Evolutionary conservation across 257 asterid species (phyloP), one percentile per base, ranked within the genome.

Genomic region (Perilla frutescens): DNA sequence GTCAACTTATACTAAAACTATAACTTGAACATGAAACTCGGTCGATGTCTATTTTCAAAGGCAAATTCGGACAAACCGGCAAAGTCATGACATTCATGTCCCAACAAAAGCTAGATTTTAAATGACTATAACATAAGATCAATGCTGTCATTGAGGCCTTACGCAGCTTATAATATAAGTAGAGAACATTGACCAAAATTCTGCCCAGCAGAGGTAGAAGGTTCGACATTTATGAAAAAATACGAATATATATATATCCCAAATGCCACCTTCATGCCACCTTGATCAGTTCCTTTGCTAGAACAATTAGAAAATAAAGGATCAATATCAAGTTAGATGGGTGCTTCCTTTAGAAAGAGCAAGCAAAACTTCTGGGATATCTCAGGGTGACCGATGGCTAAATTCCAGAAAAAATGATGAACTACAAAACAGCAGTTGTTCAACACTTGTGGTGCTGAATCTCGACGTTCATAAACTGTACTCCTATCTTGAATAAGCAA

Each of bases 61-160:
- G 6, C 14, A 12, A 59, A 50, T 67, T 53, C 29, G 72, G 66
- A 44, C 67, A 66, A 34, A 72, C 51, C 76, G 37, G 58, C 56
- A 41, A 64, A 67, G 75, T 67, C 82, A 53, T 31, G 75, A 72
- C 67, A 66, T 8, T 40, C 71, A 66, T 59, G 76, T 51, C 55
- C 40, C 50, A 66, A 40, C 26, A 65, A 45, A 15, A 50, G 31
- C 20, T 14, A 43, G 14, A 54, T 53, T 43, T 53, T 8, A 56
- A 56, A 57, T 55, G 9, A 36, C 10, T 45, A 6, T 8, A 14
- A 56, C 60, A 62, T 2, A 12, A 58, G 49, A 57, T 47, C 26
- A 8, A 74, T 66, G 75, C 62, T 55, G 31, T 15, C 34, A 9
- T 14, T 63, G 8, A 66, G 39, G 26, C 15, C 14, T 12, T 29